These are phyloP conservation scores for Limonomyces culmigenus DNA, from an alignment of 1,284 basidiomycete species.

Conservation along the genomic window DNA sequence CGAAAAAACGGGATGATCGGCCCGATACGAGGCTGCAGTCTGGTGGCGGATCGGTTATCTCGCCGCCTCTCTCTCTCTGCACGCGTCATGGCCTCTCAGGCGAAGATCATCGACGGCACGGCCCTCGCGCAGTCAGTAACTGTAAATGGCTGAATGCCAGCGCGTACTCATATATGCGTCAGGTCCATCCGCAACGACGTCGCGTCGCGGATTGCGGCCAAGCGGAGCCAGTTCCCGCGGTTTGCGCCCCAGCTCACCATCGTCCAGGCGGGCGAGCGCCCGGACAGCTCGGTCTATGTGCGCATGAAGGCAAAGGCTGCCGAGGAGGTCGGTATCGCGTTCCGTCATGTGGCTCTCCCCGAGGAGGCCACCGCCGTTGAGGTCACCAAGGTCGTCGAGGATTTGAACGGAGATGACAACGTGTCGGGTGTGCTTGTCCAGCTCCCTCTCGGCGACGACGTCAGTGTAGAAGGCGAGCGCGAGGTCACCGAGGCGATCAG, in stretches of 20 bases:
- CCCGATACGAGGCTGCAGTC: too few species aligned
- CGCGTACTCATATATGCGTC: slow-evolving; percentile 5
- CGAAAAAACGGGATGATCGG: too few species aligned
- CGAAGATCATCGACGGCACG: slow-evolving; percentile 74
- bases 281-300: slow-evolving; percentile 87
- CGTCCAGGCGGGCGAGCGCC: slow-evolving; percentile 84
- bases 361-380: slow-evolving; percentile 61
- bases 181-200: slow-evolving; percentile 73
- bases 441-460: slow-evolving; percentile 84
- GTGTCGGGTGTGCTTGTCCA: slow-evolving; percentile 93
- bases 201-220: slow-evolving; percentile 41
- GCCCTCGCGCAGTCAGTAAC: slow-evolving; percentile 66
- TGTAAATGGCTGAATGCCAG: slow-evolving; percentile 3
- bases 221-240: slow-evolving; percentile 52
- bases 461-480: slow-evolving; percentile 75
- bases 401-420: slow-evolving; percentile 71
- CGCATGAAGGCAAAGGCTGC: slow-evolving; percentile 97
- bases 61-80: slow-evolving; percentile 20
- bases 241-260: slow-evolving; percentile 87
- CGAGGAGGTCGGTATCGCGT: slow-evolving; percentile 85
- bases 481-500: slow-evolving; percentile 88
- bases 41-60: background rate
- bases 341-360: slow-evolving; percentile 67
- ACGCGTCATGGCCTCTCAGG: slow-evolving; percentile 33
- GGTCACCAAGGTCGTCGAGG: slow-evolving; percentile 63